Percentiles rank a stretch among this genome's conserved stretches.
These are phyloP conservation scores for Aureobasidium sp. DNA, from an alignment of 2,329 filamentous ascomycete genomes.

Conservation along the genomic window DNA sequence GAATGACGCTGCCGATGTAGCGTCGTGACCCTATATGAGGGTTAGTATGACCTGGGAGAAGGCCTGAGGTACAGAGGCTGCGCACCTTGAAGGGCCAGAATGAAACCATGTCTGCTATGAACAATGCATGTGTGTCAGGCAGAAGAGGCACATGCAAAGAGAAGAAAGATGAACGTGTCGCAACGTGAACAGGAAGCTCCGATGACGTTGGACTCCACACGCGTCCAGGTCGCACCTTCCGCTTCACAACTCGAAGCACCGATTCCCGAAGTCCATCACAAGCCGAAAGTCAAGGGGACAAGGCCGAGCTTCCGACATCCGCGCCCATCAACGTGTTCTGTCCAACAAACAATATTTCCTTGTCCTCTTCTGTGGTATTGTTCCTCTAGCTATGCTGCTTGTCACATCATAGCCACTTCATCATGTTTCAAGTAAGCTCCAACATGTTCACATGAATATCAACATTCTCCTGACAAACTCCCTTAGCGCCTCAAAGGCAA, in stretches of 20 bases:
- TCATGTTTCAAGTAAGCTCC: slow-evolving; percentile 8
- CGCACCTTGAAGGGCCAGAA: slow-evolving; percentile 78
- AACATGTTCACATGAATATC: not conserved
- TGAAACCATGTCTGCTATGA: slow-evolving; percentile 56
- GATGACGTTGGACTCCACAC: not conserved
- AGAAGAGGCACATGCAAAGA: not conserved
- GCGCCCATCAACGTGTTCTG: not conserved
- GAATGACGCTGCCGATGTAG: slow-evolving; percentile 79
- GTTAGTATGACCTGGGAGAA: not conserved
- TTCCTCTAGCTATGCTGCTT: not conserved
- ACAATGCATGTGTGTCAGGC: not conserved
- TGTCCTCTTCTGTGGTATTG: not conserved
- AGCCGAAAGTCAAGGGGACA: not conserved
- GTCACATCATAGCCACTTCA: not conserved
- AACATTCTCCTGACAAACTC: not conserved
- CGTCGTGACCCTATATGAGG: slow-evolving; percentile 56
- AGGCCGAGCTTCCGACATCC: not conserved
- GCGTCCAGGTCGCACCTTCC: not conserved
- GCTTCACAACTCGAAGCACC: not conserved
- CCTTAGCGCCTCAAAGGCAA: slow-evolving; percentile 25
- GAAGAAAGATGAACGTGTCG: not conserved
- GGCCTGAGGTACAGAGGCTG: not conserved
- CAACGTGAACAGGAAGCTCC: not conserved
- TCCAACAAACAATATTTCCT: not conserved
- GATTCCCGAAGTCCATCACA: not conserved